phyloP scores from a whole-genome alignment of 441 rosid genomes.

The Erysimum cheiri region DNA sequence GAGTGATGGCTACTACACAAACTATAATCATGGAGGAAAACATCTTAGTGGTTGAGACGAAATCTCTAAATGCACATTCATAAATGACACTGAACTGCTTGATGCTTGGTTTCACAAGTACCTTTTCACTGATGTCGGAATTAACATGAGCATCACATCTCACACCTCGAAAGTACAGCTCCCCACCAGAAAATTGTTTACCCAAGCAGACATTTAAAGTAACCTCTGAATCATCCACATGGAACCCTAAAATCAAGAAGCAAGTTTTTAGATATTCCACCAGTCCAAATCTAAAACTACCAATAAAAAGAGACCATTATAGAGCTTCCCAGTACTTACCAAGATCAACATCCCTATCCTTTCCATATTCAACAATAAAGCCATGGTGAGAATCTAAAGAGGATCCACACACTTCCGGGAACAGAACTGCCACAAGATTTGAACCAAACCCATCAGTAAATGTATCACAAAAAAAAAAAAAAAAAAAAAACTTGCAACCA shows the following conservation, averaged over 20 bases:
- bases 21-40: background rate
- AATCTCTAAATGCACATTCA: background rate
- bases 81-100: background rate
- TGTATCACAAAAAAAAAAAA: background rate
- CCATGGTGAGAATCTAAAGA: conserved; percentile 82
- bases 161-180: conserved; percentile 67
- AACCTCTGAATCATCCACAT: conserved; percentile 81
- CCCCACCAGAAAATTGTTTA: conserved; percentile 67
- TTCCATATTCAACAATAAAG: conserved; percentile 76
- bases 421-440: conserved; percentile 55
- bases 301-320: conserved; percentile 10
- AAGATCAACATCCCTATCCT: conserved; percentile 69
- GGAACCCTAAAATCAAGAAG: conserved; percentile 60
- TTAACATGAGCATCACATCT: conserved; percentile 72
- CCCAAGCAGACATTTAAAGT: conserved; percentile 77
- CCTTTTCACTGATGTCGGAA: conserved; percentile 54
- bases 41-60: conserved; percentile 15
- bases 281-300: conserved; percentile 13
- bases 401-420: conserved; percentile 66
- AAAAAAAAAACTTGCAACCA: background rate
- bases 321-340: conserved; percentile 51
- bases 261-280: conserved; percentile 25
- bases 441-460: conserved; percentile 26
- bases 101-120: conserved; percentile 35
- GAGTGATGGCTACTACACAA: conserved; percentile 7